A percentile compares a stretch with the other conserved stretches of the same genome.
Evolutionary conservation across 2,329 filamentous ascomycete genomes (phyloP).

Genomic region (Aspergillus thermomutatus): DNA sequence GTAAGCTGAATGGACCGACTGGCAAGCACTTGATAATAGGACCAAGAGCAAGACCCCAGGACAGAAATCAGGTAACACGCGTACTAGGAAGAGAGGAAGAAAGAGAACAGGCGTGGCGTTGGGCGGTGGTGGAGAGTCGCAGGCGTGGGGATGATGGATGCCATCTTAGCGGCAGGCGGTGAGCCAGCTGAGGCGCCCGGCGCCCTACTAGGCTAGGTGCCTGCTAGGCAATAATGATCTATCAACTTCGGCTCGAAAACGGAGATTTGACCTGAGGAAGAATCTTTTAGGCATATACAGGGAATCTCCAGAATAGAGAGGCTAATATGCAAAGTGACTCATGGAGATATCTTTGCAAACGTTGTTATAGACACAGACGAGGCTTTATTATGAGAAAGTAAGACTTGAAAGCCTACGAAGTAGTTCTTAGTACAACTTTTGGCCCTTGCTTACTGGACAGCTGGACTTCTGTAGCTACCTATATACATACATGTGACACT

Average conservation of each 20-base stretch:
- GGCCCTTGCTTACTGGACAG: not conserved
- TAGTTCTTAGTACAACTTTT: not conserved
- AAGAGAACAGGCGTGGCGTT: conserved; percentile 16
- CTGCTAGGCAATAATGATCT: conserved; percentile 8
- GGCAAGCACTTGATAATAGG: not conserved
- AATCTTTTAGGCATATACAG: not conserved
- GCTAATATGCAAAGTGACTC: not conserved
- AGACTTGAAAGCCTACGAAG: no score
- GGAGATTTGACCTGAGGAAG: not conserved
- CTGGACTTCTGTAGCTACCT: not conserved
- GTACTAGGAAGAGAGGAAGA: not conserved
- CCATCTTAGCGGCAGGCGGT: conserved; percentile 13
- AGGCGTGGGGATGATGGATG: conserved; percentile 9
- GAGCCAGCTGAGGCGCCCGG: conserved; percentile 1
- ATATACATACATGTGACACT: no score
- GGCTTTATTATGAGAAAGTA: no score
- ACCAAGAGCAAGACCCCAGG: not conserved
- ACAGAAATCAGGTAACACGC: not conserved
- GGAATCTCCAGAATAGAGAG: not conserved
- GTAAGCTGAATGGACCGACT: not conserved
- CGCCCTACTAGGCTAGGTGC: not conserved
- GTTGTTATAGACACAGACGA: not conserved
- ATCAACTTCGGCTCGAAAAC: not conserved
- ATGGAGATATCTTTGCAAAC: not conserved
- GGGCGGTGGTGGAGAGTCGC: conserved; percentile 14